Evolutionary conservation across 2,329 filamentous ascomycete species (phyloP), one percentile per base, ranked within the genome.

Genomic region (Pseudocercospora macadamiae): DNA sequence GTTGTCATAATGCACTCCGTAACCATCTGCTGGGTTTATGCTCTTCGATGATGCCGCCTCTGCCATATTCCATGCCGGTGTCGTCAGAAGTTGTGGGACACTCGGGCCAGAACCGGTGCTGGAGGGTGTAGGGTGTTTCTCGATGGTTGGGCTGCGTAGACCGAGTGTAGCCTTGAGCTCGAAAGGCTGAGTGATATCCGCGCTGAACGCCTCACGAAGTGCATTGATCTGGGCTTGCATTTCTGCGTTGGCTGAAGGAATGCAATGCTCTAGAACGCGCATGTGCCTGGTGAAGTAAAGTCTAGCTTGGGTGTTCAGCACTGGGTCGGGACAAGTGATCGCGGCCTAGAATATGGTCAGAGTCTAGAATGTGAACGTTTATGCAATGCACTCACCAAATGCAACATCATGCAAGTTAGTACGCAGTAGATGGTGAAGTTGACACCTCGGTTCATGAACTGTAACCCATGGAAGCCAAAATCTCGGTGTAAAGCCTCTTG

Each of bases 391-490:
- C 91, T 75, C 81, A 97, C 93, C 76, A 97, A 76, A 75, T 97
- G 93, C 55, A 97, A 83, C 76, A 97, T 93, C 21, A 93, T 93
- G 78, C 93, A 96, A 0, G 91, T 95, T 45, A 97, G 79, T 23
- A 96, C 86, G 56, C 88, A 87, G 71, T 97, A 97, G n/a, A 97
- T 91, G 4, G 91, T 91, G 70, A 96, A 97, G 75, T 93, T 96
- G 72, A 96, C 92, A 36, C 93, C 93, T 65, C 93, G 85, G 70
- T 93, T 89, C 93, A 97, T 97, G 76, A 89, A 96, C 67, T 95
- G 82, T 14, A 97, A 80, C 0, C 93, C 93, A 14, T 84, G 84
- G 60, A 96, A 79, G 2, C 92, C 91, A 73, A 88, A 96, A 0
- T 85, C 83, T 54, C 88, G 83, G 59, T 96, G 71, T 32, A 96